Conservation (phyloP, 1,284 basidiomycete species). For the Ceratobasidium sp. region DNA sequence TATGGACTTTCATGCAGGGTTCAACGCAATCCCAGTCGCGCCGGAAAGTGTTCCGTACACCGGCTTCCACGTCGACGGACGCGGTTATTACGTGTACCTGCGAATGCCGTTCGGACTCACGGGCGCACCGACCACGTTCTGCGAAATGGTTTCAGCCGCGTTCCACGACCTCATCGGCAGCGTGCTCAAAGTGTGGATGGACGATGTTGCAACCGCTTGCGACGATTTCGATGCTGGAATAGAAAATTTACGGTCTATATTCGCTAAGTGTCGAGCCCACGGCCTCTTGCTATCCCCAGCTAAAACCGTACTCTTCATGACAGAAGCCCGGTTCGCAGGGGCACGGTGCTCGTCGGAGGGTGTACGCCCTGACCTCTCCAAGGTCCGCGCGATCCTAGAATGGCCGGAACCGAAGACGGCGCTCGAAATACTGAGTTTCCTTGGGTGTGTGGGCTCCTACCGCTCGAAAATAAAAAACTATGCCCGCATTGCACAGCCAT, state of each 20-base stretch:
- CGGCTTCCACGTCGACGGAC: slow-evolving; percentile 39
- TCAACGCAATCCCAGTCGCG: slow-evolving; percentile 33
- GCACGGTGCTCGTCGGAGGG: slow-evolving; percentile 7
- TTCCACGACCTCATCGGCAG: no score
- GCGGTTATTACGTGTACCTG: no score
- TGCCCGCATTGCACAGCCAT: slow-evolving; percentile 43
- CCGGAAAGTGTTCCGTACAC: slow-evolving; percentile 29
- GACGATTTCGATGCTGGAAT: slow-evolving; percentile 22
- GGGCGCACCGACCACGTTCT: no score
- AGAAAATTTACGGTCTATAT: background rate
- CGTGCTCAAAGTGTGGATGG: no score
- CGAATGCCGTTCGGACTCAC: no score
- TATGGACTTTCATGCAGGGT: slow-evolving; percentile 37
- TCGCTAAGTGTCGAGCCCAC: slow-evolving; percentile 3
- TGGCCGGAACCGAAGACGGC: slow-evolving; percentile 37
- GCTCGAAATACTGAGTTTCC: slow-evolving; percentile 31
- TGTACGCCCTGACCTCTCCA: slow-evolving; percentile 13
- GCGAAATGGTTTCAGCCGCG: no score
- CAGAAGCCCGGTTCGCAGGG: slow-evolving; percentile 36
- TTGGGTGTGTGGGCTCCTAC: slow-evolving; percentile 35
- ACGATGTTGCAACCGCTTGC: no score
- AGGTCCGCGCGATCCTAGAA: slow-evolving; percentile 33
- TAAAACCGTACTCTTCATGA: slow-evolving; percentile 38
- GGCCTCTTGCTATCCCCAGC: slow-evolving; percentile 22
- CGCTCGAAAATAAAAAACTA: slow-evolving; percentile 42